A percentile compares a stretch with the other conserved stretches of the same genome.
These are phyloP conservation scores for Berberis vulgaris DNA, from an alignment of 164 flowering plant genomes.

Conservation along the genomic window DNA sequence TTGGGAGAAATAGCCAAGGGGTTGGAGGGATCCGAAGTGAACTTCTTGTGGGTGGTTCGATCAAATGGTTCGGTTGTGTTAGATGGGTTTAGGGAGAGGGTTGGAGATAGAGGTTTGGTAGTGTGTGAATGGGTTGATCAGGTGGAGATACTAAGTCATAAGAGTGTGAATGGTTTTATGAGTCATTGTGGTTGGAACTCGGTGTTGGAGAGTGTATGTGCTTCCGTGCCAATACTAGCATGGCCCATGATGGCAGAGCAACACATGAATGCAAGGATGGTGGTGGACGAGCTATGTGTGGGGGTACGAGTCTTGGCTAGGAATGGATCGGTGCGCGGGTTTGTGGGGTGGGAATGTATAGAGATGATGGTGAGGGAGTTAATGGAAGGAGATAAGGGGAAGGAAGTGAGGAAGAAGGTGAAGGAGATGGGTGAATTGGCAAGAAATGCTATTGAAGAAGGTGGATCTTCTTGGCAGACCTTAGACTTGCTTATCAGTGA, in stretches of 20 bases:
- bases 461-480: constrained; percentile 5
- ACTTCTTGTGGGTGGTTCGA: constrained; percentile 36
- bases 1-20: constrained; percentile 29
- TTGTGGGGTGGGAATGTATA: not conserved
- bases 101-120: constrained; percentile 39
- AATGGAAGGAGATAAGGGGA: constrained; percentile 8
- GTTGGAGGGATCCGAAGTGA: constrained; percentile 25
- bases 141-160: constrained; percentile 34
- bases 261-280: constrained; percentile 7
- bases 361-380: constrained; percentile 8
- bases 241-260: constrained; percentile 13
- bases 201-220: constrained; percentile 10
- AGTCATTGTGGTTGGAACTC: constrained; percentile 80
- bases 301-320: constrained; percentile 2
- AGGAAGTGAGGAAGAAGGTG: constrained; percentile 8
- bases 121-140: constrained; percentile 60
- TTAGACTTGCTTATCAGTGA: constrained; percentile 3
- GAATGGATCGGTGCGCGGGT: not conserved
- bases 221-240: constrained; percentile 8
- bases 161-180: constrained; percentile 38
- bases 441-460: constrained; percentile 4
- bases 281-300: constrained; percentile 7
- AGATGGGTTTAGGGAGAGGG: constrained; percentile 27
- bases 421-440: not conserved
- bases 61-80: constrained; percentile 9